phyloP scores from a whole-genome alignment of 257 asterid genomes.

The Penstemon newberryi region DNA sequence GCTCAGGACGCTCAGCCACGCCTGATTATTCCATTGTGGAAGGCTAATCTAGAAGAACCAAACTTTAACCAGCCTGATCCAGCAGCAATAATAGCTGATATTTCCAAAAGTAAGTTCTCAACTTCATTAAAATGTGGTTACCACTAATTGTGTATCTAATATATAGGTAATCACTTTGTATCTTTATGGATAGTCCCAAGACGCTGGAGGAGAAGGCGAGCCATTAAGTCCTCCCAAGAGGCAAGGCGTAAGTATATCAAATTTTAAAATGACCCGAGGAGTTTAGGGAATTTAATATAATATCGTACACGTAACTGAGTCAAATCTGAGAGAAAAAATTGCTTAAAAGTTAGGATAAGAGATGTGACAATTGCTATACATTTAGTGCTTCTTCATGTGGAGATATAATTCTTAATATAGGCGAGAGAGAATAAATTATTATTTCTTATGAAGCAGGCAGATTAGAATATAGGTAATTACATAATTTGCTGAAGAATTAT shows the following conservation, averaged over 20 bases:
- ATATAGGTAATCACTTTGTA: slow-evolving; percentile 40
- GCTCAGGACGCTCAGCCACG: slow-evolving; percentile 93
- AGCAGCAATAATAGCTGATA: slow-evolving; percentile 57
- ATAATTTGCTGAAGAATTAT: background rate
- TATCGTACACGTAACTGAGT: slow-evolving; percentile 9
- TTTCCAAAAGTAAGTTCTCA: slow-evolving; percentile 63
- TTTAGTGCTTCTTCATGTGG: slow-evolving; percentile 15
- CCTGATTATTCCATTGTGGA: slow-evolving; percentile 79
- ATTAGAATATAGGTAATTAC: slow-evolving; percentile 5
- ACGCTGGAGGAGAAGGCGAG: slow-evolving; percentile 78
- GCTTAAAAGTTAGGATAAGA: slow-evolving; percentile 12
- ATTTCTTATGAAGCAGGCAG: slow-evolving; percentile 5
- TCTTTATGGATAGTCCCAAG: slow-evolving; percentile 70
- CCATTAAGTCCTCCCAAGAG: slow-evolving; percentile 66
- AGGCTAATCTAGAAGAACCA: slow-evolving; percentile 88
- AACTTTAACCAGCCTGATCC: slow-evolving; percentile 75
- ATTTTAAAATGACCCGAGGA: slow-evolving; percentile 32
- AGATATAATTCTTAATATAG: background rate
- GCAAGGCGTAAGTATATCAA: slow-evolving; percentile 71
- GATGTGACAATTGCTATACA: slow-evolving; percentile 15
- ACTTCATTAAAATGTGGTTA: slow-evolving; percentile 13
- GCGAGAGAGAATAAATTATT: background rate
- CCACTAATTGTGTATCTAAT: slow-evolving; percentile 19
- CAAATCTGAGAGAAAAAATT: background rate
- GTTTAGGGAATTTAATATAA: slow-evolving; percentile 2